Percentiles rank a stretch among this genome's conserved stretches.
Evolutionary conservation across 2,329 filamentous ascomycete genomes (phyloP).

Genomic region (Colletotrichum lentis): DNA sequence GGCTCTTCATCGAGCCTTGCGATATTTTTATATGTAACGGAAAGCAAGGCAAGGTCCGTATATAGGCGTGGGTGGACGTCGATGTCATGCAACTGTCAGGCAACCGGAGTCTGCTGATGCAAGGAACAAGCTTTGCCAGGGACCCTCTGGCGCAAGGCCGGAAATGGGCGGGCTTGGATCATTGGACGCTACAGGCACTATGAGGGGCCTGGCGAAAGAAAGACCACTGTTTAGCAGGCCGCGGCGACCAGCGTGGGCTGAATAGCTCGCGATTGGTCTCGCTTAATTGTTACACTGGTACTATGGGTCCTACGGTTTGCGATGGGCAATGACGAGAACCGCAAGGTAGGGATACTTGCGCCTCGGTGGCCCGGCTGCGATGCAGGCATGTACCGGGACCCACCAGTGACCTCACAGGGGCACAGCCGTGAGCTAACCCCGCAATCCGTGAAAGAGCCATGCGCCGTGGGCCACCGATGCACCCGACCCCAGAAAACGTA

Average conservation of each 20-base stretch:
- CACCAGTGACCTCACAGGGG: constrained; percentile 36
- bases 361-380: constrained; percentile 19
- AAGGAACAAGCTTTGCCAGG: constrained; percentile 37
- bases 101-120: constrained; percentile 37
- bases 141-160: constrained; percentile 30
- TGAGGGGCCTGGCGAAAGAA: constrained; percentile 12
- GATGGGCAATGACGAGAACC: constrained; percentile 1
- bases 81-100: constrained; percentile 36
- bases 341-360: constrained; percentile 24
- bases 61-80: constrained; percentile 15
- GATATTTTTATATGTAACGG: constrained; percentile 18
- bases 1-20: constrained; percentile 34
- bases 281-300: background rate
- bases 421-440: constrained; percentile 40
- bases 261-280: constrained; percentile 11
- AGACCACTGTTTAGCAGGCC: constrained; percentile 13
- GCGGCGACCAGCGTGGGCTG: background rate
- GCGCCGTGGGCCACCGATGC: constrained; percentile 35
- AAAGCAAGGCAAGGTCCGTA: constrained; percentile 25
- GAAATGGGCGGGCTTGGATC: constrained; percentile 31
- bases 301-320: constrained; percentile 3
- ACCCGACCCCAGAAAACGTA: constrained; percentile 44
- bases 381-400: constrained; percentile 36
- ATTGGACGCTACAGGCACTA: constrained; percentile 8
- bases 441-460: constrained; percentile 40